Percentiles rank a stretch among this genome's conserved stretches.
phyloP scores from a whole-genome alignment of 495 filamentous ascomycete species.

The Aspergillus carlsbadensis region DNA sequence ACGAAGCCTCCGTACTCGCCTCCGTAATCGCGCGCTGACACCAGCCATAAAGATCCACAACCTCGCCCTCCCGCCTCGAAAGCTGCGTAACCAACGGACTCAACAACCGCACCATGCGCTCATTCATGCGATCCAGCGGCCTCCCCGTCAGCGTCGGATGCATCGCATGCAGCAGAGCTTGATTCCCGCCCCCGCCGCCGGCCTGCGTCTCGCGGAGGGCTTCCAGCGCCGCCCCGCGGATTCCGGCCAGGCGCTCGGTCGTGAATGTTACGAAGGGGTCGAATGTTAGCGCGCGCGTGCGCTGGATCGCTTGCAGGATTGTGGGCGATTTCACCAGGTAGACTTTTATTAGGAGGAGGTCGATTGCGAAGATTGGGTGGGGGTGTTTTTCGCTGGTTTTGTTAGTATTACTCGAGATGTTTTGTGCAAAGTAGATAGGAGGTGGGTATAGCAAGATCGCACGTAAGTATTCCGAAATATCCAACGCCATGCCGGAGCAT shows the following conservation, averaged over 20 bases:
- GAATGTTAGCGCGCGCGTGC: constrained; percentile 41
- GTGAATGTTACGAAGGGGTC: constrained; percentile 29
- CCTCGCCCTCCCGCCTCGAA: neutral
- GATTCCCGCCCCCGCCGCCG: constrained; percentile 22
- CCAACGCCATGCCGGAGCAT: constrained; percentile 35
- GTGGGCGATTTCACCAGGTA: constrained; percentile 46
- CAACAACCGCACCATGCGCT: constrained; percentile 22
- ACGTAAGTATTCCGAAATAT: constrained; percentile 23
- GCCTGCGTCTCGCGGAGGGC: constrained; percentile 17
- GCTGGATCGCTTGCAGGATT: constrained; percentile 42
- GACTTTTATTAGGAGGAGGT: constrained; percentile 39
- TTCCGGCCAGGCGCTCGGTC: constrained; percentile 21
- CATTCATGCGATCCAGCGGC: constrained; percentile 30
- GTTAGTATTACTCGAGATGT: neutral
- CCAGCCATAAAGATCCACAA: constrained; percentile 38
- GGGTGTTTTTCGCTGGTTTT: constrained; percentile 19
- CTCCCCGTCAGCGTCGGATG: constrained; percentile 25
- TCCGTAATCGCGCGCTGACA: constrained; percentile 40
- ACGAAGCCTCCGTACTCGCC: constrained; percentile 49
- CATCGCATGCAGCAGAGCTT: constrained; percentile 23
- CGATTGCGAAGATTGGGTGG: constrained; percentile 42
- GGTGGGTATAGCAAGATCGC: neutral
- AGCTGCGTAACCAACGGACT: constrained; percentile 21
- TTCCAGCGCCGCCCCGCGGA: constrained; percentile 14
- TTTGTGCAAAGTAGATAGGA: neutral